Base-by-base conservation (phyloP, 176 grass and related monocot genomes). In the Aegilops umbellulata region DNA sequence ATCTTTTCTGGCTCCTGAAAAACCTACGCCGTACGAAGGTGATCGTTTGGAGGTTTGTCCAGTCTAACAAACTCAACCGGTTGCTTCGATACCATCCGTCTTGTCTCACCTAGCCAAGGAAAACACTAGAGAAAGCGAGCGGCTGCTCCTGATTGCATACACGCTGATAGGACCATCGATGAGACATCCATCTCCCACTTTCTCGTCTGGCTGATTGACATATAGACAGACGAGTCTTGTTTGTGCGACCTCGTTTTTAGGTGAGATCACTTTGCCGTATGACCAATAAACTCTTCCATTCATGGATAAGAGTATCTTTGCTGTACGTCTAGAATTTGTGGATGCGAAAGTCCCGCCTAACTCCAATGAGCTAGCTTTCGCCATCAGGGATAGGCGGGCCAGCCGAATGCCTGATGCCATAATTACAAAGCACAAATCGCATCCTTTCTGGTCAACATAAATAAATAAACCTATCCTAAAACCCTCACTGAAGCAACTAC, bases 341-440 rank as follows among this genome's bases (percentile, higher is more conserved):
- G 27, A 55, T 2, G 74, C 62, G n/a, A 3, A 30, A 85, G 83
- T 20, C 63, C n/a, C 13, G 29, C 62, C 38, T 17, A 49, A 75
- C 17, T 42, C 7, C 26, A 25, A 44, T 13, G 63, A 86, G 51
- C 51, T 86, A 86, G 49, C 51, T 86, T 11, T 73, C 66, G 26
- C 5, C 12, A 34, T 80, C 77, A 86, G 15, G 16, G 65, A 70
- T 61, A 30, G 29, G 44, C 53, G 31, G 27, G 44, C 57, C 47
- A 76, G 32, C 49, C 34, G 17, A 79, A 61, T 86, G 36, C 49
- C 49, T 13, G 34, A 9, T 22, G 35, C 3, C 25, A 80, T 71
- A 80, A 80, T 86, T 60, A 79, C n/a, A 76, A 72, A 57, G 63
- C 42, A 79, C 32, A 58, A 41, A 26, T 57, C n/a, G 3, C 39